Percentiles rank a stretch among this genome's conserved stretches.
phyloP scores from a whole-genome alignment of 257 asterid genomes.

The Parsonsia alboflavescens region DNA sequence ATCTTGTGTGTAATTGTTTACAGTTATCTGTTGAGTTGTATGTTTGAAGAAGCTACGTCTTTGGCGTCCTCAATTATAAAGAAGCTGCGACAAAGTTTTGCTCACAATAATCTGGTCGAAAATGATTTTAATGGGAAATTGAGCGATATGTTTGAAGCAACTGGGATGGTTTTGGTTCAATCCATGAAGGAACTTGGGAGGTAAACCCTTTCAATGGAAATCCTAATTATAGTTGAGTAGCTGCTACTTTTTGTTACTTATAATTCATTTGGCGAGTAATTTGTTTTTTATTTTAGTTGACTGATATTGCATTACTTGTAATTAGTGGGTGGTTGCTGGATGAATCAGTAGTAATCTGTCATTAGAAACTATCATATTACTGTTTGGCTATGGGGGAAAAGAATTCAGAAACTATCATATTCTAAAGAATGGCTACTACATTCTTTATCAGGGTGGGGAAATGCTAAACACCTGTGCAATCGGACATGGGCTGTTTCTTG shows the following conservation, averaged over 20 bases:
- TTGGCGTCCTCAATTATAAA: slow-evolving; percentile 51
- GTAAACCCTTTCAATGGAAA: slow-evolving; percentile 26
- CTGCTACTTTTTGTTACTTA: neutral
- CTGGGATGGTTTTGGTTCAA: slow-evolving; percentile 88
- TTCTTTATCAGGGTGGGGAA: neutral
- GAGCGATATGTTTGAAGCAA: slow-evolving; percentile 67
- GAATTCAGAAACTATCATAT: too few relatives aligned
- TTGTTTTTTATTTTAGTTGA: neutral
- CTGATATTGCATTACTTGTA: neutral
- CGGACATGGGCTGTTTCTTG: neutral
- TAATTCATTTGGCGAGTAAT: neutral
- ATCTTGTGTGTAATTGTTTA: slow-evolving; percentile 6
- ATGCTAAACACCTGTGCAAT: neutral
- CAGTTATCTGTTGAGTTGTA: slow-evolving; percentile 69
- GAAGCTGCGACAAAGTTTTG: slow-evolving; percentile 31
- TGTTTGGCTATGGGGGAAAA: neutral
- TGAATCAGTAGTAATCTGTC: neutral
- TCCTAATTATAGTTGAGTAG: neutral
- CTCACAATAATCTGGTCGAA: slow-evolving; percentile 10
- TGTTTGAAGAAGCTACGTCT: slow-evolving; percentile 62
- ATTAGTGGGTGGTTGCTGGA: neutral
- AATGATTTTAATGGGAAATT: slow-evolving; percentile 32
- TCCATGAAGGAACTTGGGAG: slow-evolving; percentile 59
- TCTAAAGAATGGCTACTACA: neutral
- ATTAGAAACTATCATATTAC: neutral